Base-by-base conservation (phyloP, 192 early-diverging fungal genomes). In the Helicostylum pulchrum region DNA sequence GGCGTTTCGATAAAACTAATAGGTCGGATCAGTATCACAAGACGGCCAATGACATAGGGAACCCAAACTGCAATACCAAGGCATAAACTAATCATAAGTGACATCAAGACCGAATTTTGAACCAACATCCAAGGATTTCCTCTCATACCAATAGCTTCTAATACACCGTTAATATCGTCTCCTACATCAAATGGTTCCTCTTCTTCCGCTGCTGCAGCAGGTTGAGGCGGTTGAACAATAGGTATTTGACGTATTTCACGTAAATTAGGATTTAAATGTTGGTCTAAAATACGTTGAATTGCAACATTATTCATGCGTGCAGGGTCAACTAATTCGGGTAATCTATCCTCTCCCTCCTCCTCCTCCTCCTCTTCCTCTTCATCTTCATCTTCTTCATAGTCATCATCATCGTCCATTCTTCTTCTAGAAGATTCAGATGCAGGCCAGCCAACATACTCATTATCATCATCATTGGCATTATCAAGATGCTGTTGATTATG, bases 111-210 rank as follows among this genome's bases (percentile, higher is more conserved):
- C 51, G 91, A 91, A 70, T 94, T 92, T 66, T 94, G 91, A 9
- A 89, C 48, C 0, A 96, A 68, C 58, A 89, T 80, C 69, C 85
- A 79, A n/a, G 89, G 62, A 12, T 94, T 90, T 0, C 96, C 96
- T 7, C 89, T 82, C 70, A 99, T 83, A 8, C 96, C 96, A 53
- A 97, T 80, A n/a, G 93, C 86, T 53, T 96, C 95, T 34, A 96
- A 66, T n/a, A 92, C 75, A 4, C 86, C 89, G 46, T 91, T 88
- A 7, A 87, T 74, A 19, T 82, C 88, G 32, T 89, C 89, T 56
- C 80, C 87, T n/a, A 81, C 74, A 60, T 79, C 83, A 34, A 76
- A 65, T 15, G 80, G 79, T n/a, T 72, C 75, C 6, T 71, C 78
- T 12, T 76, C 73, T 1, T 77, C 75, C 20, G 21, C 44, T n/a